Evolutionary conservation across 441 rosid genomes (phyloP).

Genomic region (Geranium incanum): DNA sequence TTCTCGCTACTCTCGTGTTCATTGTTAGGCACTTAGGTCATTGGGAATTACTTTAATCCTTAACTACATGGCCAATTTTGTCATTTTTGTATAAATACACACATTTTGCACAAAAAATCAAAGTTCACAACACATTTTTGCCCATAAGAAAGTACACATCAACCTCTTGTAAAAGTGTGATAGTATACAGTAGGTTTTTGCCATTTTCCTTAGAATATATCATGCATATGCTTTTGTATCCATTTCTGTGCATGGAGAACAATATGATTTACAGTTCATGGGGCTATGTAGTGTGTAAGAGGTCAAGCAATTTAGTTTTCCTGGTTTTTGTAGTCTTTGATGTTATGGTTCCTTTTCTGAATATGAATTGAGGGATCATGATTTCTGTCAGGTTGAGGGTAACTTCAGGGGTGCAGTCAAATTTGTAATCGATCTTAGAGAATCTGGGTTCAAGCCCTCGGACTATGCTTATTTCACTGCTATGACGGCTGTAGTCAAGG

Average conservation of each 20-base stretch:
- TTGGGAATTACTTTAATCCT: neutral
- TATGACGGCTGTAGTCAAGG: slow-evolving; percentile 93
- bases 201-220: too few species aligned
- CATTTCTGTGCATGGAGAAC: too few species aligned
- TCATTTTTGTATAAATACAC: too few species aligned
- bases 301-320: neutral
- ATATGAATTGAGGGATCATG: slow-evolving; percentile 11
- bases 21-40: neutral
- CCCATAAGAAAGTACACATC: too few species aligned
- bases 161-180: too few species aligned
- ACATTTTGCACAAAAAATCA: too few species aligned
- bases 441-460: slow-evolving; percentile 73
- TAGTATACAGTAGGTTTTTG: too few species aligned
- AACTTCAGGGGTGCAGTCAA: slow-evolving; percentile 58
- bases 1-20: neutral
- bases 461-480: slow-evolving; percentile 72
- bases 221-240: too few species aligned
- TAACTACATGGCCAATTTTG: too few species aligned
- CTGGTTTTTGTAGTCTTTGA: neutral
- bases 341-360: neutral
- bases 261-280: neutral
- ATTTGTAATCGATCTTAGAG: slow-evolving; percentile 52
- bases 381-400: slow-evolving; percentile 58
- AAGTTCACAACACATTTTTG: too few species aligned
- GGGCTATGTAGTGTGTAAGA: neutral